A percentile compares a stretch with the other conserved stretches of the same genome.
Evolutionary conservation across 768 basidiomycete species (phyloP).

Genomic region (Floccularia luteovirens): DNA sequence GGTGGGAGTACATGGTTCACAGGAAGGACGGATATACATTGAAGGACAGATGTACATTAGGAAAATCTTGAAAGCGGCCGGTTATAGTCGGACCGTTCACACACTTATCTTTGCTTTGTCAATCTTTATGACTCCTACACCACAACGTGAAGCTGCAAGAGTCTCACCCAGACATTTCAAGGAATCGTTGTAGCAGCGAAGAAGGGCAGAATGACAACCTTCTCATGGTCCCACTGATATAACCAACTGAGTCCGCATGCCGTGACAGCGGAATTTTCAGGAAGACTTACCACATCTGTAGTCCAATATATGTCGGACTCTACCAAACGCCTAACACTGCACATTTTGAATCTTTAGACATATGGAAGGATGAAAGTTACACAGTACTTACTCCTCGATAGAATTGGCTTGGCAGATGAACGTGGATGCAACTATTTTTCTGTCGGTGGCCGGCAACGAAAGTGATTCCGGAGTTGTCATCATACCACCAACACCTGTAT

Average conservation of each 20-base stretch:
- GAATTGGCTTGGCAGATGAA: conserved; percentile 47
- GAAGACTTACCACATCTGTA: conserved; percentile 27
- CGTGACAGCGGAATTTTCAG: background rate
- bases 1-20: background rate
- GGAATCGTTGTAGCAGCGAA: conserved; percentile 25
- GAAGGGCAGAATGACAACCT: conserved; percentile 40
- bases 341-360: conserved; percentile 1
- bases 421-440: conserved; percentile 55
- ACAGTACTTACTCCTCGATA: conserved; percentile 32
- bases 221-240: conserved; percentile 51
- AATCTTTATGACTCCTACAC: too few relatives aligned
- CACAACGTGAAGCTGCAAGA: background rate
- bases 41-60: background rate
- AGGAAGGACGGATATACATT: background rate
- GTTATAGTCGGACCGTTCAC: background rate
- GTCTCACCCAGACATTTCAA: conserved; percentile 5
- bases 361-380: conserved; percentile 10
- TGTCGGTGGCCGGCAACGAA: conserved; percentile 31
- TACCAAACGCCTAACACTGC: conserved; percentile 28
- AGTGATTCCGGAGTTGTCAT: conserved; percentile 53
- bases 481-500: conserved; percentile 49
- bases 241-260: background rate
- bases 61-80: background rate
- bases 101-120: background rate
- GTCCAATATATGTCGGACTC: conserved; percentile 36